phyloP scores from a whole-genome alignment of 2,329 filamentous ascomycete species.

The Fusarium hostae region DNA sequence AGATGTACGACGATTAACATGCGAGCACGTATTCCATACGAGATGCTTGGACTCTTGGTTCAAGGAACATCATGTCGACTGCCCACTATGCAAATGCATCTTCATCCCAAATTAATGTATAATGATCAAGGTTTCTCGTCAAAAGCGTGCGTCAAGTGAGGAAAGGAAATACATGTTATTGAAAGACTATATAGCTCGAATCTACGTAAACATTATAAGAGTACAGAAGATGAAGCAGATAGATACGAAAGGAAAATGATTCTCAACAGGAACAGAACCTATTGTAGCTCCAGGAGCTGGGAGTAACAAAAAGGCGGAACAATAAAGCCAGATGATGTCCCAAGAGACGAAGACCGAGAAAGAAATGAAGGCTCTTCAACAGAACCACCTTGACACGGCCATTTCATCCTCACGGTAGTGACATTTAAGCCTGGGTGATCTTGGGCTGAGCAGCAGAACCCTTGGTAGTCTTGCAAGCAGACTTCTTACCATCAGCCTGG shows the following conservation, averaged over 20 bases:
- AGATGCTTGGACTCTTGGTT: not conserved
- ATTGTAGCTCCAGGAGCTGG: rapidly evolving
- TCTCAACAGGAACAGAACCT: not conserved
- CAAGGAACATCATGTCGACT: not conserved
- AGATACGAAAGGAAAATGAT: not conserved
- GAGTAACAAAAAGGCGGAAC: not conserved
- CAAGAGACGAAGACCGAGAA: not conserved
- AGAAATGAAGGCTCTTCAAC: not conserved
- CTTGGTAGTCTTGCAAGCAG: not conserved
- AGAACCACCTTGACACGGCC: not conserved
- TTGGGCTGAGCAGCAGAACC: not conserved
- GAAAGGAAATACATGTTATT: not conserved
- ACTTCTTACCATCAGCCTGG: not conserved
- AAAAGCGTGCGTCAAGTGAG: not conserved
- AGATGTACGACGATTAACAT: not conserved
- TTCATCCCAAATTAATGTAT: not conserved
- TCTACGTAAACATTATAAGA: not conserved
- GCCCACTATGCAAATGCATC: conserved; percentile 12
- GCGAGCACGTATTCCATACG: conserved; percentile 6
- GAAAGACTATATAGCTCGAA: not conserved
- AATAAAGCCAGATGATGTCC: too few relatives aligned
- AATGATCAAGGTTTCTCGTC: not conserved
- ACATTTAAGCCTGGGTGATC: not conserved
- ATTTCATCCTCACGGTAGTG: not conserved
- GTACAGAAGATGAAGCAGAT: not conserved